Base-by-base conservation (phyloP, 2,329 filamentous ascomycete genomes). In the Venturia pyrina region DNA sequence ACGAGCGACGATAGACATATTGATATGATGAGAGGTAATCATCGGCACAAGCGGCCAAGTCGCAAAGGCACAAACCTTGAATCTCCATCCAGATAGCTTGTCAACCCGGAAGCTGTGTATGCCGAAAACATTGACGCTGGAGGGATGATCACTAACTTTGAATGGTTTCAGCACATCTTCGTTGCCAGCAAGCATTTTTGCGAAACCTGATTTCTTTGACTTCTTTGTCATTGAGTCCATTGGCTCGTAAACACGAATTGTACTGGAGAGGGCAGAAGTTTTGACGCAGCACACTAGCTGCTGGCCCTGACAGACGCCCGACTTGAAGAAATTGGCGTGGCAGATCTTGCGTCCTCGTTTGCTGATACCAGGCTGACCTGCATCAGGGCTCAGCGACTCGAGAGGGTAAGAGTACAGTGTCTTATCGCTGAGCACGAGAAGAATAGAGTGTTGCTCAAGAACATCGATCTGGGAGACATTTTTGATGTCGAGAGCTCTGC, bases 241-340 rank as follows among this genome's bases (percentile, higher is more conserved):
- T 0, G 95, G 95, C 78, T 99, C 93, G 77, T 91, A 98, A n/a
- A 98, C 95, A 78, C 98, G 98, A 81, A 99, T 96, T 1, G 93
- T 98, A 17, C 91, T 96, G 64, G 91, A 96, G 41, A 98, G 81
- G 3, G 93, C 90, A 21, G 90, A 93, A 50, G 91, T 96, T 80
- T 96, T 98, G 73, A 98, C 95, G 71, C 91, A 96, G 78, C 93
- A 98, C 40, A 99, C 95, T 65, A 99, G 82, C 74, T 98, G 95
- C 68, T 95, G 86, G 43, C 95, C 93, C 67, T 97, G 84, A 74
- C 95, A 98, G 72, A 97, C 96, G 48, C 95, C 95, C 21, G 92
- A 90, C 78, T 96, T 96, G 86, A 99, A 99, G 80, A 98, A 99
- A 77, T 93, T 97, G 77, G 93, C 96, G 78, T 97, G 93, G 72